Evolutionary conservation across 2,329 filamentous ascomycete genomes (phyloP).

Genomic region (Fusarium sp.): DNA sequence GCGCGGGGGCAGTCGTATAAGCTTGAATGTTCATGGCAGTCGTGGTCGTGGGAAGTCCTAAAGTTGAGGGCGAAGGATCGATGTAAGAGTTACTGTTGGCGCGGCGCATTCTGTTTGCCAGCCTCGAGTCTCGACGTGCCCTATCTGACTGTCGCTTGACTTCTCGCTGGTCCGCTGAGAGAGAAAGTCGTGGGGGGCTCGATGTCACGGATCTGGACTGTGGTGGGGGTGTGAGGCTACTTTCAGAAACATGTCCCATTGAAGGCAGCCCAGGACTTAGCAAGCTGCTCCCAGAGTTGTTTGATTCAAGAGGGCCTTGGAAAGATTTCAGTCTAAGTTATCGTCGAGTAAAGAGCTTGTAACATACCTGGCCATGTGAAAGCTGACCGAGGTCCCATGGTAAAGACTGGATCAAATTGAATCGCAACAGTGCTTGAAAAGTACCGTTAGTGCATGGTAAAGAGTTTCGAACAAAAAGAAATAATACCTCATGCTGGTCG

Average conservation of each 20-base stretch:
- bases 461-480: background rate
- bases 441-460: slow-evolving; percentile 22
- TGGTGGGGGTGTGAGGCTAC: slow-evolving; percentile 64
- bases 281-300: slow-evolving; percentile 50
- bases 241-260: slow-evolving; percentile 62
- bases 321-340: slow-evolving; percentile 5
- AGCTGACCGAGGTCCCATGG: slow-evolving; percentile 63
- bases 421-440: slow-evolving; percentile 60
- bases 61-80: slow-evolving; percentile 53
- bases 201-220: slow-evolving; percentile 66
- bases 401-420: slow-evolving; percentile 64
- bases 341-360: background rate
- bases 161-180: slow-evolving; percentile 72
- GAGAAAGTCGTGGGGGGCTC: slow-evolving; percentile 66
- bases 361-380: slow-evolving; percentile 64
- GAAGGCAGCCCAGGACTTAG: slow-evolving; percentile 61
- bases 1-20: slow-evolving; percentile 64
- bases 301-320: slow-evolving; percentile 53
- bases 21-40: slow-evolving; percentile 60
- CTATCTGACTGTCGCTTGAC: slow-evolving; percentile 72
- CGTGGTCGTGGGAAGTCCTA: slow-evolving; percentile 55
- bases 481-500: slow-evolving; percentile 44
- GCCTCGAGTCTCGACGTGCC: slow-evolving; percentile 69
- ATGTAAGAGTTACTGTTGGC: slow-evolving; percentile 61
- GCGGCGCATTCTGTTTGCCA: slow-evolving; percentile 63